Base-by-base conservation (phyloP, 164 flowering plant genomes). In the Cinnamomum micranthum region DNA sequence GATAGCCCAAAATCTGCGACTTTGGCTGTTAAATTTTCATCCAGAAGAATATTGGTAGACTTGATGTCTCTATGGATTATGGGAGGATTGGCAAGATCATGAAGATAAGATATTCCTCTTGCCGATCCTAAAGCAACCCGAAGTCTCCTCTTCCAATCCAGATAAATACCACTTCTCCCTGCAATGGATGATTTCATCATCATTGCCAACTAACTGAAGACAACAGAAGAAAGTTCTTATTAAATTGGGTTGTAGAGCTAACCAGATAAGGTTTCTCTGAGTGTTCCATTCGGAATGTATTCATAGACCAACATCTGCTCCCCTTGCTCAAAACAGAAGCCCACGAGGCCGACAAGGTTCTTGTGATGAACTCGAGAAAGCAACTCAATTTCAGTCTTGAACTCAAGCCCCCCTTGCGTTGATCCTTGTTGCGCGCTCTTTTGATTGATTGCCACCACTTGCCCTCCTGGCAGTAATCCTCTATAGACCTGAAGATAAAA, bases 311-410 rank as follows among this genome's bases (percentile, higher is more conserved):
- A 81, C 88, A 90, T 87, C 75, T 88, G 91, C 70, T 90, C 94
- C 80, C 92, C 92, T 81, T 87, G 89, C 73, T 90, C 94, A 74
- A 87, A 90, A 72, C 92, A 88, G 71, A 88, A 87, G 15, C 94
- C 94, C 19, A 90, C 75, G 12, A 90, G 90, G 25, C 85, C 83
- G 33, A 90, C 88, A 69, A 90, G 88, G 80, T 90, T 90, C 80
- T 86, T 90, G 87, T 90, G 94, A 79, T 90, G 94, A 78, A 90
- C 94, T 63, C 94, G 79, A 28, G 94, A 88, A 58, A 90, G 88
- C 85, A 90, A 71, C 78, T 90, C 91, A 27, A 90, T 90, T 79
- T 90, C 94, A 52, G 83, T 90, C 78, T 86, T 90, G 82, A 90
- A 90, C 83, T 90, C 94, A 24, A 74, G 84, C 22, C 86, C 94